Conservation (phyloP, 2,329 filamentous ascomycete genomes). For the Ambrosiella cleistominuta region DNA sequence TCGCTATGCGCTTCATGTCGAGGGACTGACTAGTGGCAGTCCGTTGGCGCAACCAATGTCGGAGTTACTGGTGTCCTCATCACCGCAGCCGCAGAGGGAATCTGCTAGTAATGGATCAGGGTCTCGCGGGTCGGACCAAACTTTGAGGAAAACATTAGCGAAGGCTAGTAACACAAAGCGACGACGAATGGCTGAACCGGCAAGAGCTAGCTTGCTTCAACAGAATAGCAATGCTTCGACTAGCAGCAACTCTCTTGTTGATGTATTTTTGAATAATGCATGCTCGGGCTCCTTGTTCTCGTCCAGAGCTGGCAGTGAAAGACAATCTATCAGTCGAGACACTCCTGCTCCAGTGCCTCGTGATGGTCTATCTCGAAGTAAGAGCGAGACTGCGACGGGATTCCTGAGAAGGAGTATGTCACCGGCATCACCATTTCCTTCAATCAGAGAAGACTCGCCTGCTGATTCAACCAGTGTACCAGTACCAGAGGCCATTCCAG, state of each 20-base stretch:
- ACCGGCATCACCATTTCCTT: background rate
- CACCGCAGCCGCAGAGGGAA: slow-evolving; percentile 41
- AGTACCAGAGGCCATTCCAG: background rate
- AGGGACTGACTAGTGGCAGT: slow-evolving; percentile 14
- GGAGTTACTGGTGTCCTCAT: slow-evolving; percentile 33
- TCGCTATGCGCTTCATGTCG: slow-evolving; percentile 41
- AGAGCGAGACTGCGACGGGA: slow-evolving; percentile 4
- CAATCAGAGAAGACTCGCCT: background rate
- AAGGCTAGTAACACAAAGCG: slow-evolving; percentile 9
- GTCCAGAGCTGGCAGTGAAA: background rate
- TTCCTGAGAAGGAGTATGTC: background rate
- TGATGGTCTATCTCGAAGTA: slow-evolving; percentile 4
- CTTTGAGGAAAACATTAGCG: slow-evolving; percentile 5
- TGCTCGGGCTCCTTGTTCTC: background rate
- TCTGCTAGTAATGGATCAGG: background rate
- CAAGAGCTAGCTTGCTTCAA: slow-evolving; percentile 7
- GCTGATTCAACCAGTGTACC: background rate
- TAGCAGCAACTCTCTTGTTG: slow-evolving; percentile 7
- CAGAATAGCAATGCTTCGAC: background rate
- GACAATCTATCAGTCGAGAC: background rate
- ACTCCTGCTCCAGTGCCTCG: background rate
- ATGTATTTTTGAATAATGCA: slow-evolving; percentile 12
- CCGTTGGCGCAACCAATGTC: slow-evolving; percentile 7
- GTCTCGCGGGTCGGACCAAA: slow-evolving; percentile 2
- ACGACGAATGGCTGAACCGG: slow-evolving; percentile 3